A percentile compares a stretch with the other conserved stretches of the same genome.
Evolutionary conservation across 495 filamentous ascomycete species (phyloP).

Genomic region (Cercophora samala): DNA sequence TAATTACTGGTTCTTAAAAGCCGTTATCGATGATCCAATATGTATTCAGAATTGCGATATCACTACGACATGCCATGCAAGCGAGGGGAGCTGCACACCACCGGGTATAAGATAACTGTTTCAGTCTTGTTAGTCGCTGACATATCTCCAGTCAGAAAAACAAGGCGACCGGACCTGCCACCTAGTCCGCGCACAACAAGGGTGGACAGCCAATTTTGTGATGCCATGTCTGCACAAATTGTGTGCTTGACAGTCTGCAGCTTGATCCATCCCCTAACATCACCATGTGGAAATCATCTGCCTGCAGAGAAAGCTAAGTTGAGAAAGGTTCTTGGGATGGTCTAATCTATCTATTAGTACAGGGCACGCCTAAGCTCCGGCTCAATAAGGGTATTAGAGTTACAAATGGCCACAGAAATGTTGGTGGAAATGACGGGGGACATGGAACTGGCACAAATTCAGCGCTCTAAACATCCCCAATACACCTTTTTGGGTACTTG

Average conservation of each 20-base stretch:
- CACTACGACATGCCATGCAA: neutral
- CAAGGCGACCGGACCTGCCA: neutral
- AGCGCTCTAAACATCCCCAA: neutral
- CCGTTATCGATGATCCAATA: constrained; percentile 23
- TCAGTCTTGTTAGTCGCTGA: neutral
- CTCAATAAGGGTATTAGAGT: too few relatives aligned
- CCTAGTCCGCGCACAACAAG: neutral
- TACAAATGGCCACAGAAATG: too few relatives aligned
- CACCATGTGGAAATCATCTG: too few relatives aligned
- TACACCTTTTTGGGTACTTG: neutral
- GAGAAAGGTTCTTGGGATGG: too few relatives aligned
- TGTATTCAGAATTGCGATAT: constrained; percentile 18
- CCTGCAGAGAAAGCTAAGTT: too few relatives aligned
- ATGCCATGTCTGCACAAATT: constrained; percentile 15
- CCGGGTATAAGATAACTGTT: neutral
- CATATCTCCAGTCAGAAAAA: neutral
- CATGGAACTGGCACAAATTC: neutral
- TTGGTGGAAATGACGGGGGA: too few relatives aligned
- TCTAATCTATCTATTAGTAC: too few relatives aligned
- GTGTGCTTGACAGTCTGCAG: constrained; percentile 10
- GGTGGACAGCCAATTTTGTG: neutral
- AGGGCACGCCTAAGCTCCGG: too few relatives aligned
- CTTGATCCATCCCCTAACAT: too few relatives aligned
- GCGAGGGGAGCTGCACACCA: neutral
- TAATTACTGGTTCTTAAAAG: neutral